Conservation (phyloP, 2,329 filamentous ascomycete species). For the Monosporascus ibericus region DNA sequence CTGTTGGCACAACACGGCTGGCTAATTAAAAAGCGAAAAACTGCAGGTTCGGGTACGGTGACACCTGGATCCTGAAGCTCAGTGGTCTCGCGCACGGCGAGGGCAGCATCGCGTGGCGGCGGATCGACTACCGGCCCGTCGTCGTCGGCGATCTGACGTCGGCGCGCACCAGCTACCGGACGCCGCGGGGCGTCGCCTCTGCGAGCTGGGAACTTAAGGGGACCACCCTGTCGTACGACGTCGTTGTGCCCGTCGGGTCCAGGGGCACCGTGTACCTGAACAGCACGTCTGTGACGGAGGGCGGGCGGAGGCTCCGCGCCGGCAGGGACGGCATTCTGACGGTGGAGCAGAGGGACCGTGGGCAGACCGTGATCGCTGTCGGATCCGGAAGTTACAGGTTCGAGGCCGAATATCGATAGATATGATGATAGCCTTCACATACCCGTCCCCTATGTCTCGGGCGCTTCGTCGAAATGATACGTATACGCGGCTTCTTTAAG, state of each 20-base stretch:
- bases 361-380: background rate
- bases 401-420: background rate
- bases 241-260: slow-evolving; percentile 3
- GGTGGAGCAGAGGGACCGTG: background rate
- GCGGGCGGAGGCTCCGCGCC: background rate
- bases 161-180: slow-evolving; percentile 6
- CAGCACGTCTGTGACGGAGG: background rate
- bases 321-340: slow-evolving; percentile 1
- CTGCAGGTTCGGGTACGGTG: background rate
- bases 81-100: background rate
- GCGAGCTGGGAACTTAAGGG: slow-evolving; percentile 4
- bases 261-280: slow-evolving; percentile 1
- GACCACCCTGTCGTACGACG: slow-evolving; percentile 1
- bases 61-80: slow-evolving; percentile 5
- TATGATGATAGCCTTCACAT: too few species aligned
- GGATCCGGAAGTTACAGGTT: slow-evolving; percentile 5
- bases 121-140: slow-evolving; percentile 3
- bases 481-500: too few species aligned
- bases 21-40: too few species aligned
- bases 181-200: background rate
- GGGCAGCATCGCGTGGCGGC: slow-evolving; percentile 1
- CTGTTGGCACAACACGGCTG: too few species aligned
- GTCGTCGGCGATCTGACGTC: slow-evolving; percentile 6
- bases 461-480: too few species aligned
- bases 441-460: too few species aligned